These are phyloP conservation scores for Houttuynia cordata DNA, from an alignment of 164 flowering plant species.

Conservation along the genomic window DNA sequence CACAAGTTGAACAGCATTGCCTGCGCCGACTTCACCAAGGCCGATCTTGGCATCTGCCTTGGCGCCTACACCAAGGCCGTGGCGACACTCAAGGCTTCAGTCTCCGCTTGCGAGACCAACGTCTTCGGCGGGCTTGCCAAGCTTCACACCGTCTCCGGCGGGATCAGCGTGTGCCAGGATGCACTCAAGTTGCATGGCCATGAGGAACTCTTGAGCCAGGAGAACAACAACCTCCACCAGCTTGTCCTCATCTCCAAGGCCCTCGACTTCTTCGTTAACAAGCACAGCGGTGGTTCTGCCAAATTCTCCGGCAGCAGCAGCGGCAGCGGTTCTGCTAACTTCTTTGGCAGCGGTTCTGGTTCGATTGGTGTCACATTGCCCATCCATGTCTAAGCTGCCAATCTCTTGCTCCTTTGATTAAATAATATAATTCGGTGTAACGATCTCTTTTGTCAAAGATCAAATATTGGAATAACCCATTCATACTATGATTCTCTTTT, in stretches of 20 bases:
- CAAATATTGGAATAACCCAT: too few relatives aligned
- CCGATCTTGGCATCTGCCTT: background rate
- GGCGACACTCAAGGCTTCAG: background rate
- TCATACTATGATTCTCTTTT: too few relatives aligned
- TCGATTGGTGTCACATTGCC: background rate
- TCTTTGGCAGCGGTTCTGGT: background rate
- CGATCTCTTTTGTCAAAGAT: too few relatives aligned
- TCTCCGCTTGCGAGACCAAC: background rate
- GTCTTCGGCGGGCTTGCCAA: background rate
- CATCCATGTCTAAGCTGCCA: too few relatives aligned
- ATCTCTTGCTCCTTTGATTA: too few relatives aligned
- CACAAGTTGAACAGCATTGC: background rate
- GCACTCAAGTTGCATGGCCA: background rate
- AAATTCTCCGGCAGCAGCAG: too few relatives aligned
- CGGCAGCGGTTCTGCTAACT: too few relatives aligned
- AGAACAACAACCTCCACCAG: background rate
- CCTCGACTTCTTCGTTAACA: background rate
- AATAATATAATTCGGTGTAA: too few relatives aligned
- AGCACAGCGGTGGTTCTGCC: too few relatives aligned
- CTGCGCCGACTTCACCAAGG: background rate
- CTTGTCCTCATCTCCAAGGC: background rate
- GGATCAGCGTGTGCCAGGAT: background rate
- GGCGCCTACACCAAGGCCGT: background rate
- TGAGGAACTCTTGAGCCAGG: background rate
- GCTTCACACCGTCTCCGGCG: background rate